Evolutionary conservation across 257 asterid genomes (phyloP).

Genomic region (Solanum dulcamara): DNA sequence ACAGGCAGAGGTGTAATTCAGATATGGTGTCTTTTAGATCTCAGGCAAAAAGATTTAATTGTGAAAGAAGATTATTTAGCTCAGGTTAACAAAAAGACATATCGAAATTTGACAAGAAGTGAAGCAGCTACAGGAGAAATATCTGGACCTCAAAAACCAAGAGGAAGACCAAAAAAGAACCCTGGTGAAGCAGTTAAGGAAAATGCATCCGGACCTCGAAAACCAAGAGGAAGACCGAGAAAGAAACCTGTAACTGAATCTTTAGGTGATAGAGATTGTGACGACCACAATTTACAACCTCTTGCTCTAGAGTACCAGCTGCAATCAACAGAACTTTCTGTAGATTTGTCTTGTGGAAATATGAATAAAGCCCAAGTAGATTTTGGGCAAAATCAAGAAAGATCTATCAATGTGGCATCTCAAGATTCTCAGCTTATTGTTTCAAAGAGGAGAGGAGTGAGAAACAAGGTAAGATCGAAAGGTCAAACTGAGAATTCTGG

Average conservation of each 20-base stretch:
- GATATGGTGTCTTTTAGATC: constrained; percentile 75
- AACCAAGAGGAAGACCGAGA: constrained; percentile 34
- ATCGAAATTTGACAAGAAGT: constrained; percentile 8
- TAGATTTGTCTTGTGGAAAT: not conserved
- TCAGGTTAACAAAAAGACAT: constrained; percentile 24
- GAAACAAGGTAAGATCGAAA: constrained; percentile 15
- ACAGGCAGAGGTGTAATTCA: constrained; percentile 86
- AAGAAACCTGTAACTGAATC: constrained; percentile 28
- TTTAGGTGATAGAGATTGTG: constrained; percentile 8
- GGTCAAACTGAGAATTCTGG: constrained; percentile 10
- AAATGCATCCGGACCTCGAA: constrained; percentile 20
- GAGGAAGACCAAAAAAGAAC: constrained; percentile 31
- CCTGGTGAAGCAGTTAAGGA: not conserved
- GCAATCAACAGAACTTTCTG: constrained; percentile 4
- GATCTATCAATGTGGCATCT: not conserved
- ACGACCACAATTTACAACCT: constrained; percentile 5
- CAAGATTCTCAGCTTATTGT: constrained; percentile 4
- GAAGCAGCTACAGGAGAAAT: constrained; percentile 3
- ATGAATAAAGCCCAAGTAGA: not conserved
- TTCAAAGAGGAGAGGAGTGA: constrained; percentile 13
- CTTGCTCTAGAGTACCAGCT: constrained; percentile 10
- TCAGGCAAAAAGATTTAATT: not conserved
- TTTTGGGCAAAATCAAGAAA: not conserved
- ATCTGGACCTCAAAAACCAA: constrained; percentile 7
- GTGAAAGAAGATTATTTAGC: constrained; percentile 16